These are phyloP conservation scores for Hericium coralloides DNA, from an alignment of 768 basidiomycete genomes.

Conservation along the genomic window DNA sequence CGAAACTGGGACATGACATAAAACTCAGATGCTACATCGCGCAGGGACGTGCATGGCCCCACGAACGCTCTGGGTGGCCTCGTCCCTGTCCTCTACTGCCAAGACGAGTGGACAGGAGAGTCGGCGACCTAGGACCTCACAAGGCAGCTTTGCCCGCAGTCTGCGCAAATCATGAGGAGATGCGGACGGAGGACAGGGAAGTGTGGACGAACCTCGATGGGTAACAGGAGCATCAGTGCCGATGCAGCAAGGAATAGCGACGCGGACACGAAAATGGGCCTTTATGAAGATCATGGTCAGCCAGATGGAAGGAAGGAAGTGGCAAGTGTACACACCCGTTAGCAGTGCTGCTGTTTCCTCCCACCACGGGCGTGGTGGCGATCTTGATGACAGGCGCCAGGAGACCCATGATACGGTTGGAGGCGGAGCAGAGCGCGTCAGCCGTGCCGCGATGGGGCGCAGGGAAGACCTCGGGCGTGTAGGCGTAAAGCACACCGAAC, in stretches of 20 bases:
- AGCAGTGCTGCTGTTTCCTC: background rate
- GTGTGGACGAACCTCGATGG: conserved; percentile 29
- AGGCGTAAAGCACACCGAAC: conserved; percentile 48
- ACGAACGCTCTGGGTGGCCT: too few species aligned
- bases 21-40: too few species aligned
- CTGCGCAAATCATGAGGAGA: background rate
- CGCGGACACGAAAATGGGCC: conserved; percentile 41
- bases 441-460: conserved; percentile 49
- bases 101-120: background rate
- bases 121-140: background rate
- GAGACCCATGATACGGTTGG: conserved; percentile 40
- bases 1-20: too few species aligned
- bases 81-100: too few species aligned
- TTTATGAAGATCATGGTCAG: conserved; percentile 5
- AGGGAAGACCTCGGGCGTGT: conserved; percentile 53
- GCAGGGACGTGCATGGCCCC: too few species aligned
- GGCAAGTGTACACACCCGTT: background rate
- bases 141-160: background rate
- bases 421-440: conserved; percentile 37
- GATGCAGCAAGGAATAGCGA: conserved; percentile 35
- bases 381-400: conserved; percentile 43
- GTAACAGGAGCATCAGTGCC: conserved; percentile 31
- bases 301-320: background rate
- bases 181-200: background rate
- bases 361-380: conserved; percentile 18